Evolutionary conservation across 345 rosid genomes (phyloP).

Genomic region (Jatropha curcas): DNA sequence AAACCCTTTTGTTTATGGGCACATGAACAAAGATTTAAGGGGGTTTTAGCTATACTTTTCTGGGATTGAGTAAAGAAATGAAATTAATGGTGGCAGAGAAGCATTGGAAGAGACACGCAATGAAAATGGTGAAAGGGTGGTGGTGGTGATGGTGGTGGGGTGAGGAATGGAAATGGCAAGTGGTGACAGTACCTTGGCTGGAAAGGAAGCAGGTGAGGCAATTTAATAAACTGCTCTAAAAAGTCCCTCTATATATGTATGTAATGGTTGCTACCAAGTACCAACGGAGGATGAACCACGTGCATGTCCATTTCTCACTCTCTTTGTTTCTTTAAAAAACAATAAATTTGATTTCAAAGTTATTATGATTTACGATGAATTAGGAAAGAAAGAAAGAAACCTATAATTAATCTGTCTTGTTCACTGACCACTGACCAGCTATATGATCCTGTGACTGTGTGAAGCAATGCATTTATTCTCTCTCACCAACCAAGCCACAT

Average conservation of each 20-base stretch:
- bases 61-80: conserved; percentile 37
- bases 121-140: conserved; percentile 32
- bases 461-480: conserved; percentile 45
- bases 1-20: background rate
- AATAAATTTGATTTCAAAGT: background rate
- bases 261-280: conserved; percentile 17
- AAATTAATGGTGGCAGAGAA: conserved; percentile 22
- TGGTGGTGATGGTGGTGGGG: background rate
- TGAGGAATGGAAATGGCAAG: conserved; percentile 11
- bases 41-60: conserved; percentile 15
- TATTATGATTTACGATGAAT: background rate
- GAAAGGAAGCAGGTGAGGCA: conserved; percentile 51
- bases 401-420: conserved; percentile 16
- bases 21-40: conserved; percentile 28
- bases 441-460: conserved; percentile 5
- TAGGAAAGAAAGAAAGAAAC: conserved; percentile 7
- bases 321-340: background rate
- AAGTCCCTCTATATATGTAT: conserved; percentile 5
- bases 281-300: conserved; percentile 48
- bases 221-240: conserved; percentile 34
- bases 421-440: conserved; percentile 30
- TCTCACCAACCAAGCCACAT: conserved; percentile 38
- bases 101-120: conserved; percentile 32
- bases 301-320: conserved; percentile 46
- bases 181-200: conserved; percentile 40